Evolutionary conservation across 2,329 filamentous ascomycete genomes (phyloP).

Genomic region (Aspergillus sp.): DNA sequence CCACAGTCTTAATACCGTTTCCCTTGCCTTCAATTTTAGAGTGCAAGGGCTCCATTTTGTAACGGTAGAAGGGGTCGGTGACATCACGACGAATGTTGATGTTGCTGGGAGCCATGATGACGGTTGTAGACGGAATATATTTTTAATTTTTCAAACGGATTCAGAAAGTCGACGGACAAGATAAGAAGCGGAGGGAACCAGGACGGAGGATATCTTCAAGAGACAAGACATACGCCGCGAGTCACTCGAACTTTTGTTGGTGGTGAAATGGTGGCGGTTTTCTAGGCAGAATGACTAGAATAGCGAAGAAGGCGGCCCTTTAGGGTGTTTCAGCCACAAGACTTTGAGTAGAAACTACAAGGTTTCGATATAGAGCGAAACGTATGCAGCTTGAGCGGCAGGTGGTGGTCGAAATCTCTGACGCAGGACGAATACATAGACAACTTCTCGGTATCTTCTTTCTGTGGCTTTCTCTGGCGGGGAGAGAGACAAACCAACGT

Average conservation of each 20-base stretch:
- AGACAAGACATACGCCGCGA: constrained; percentile 61
- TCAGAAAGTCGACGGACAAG: constrained; percentile 27
- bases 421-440: constrained; percentile 99
- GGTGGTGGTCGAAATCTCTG: constrained; percentile 91
- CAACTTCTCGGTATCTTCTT: constrained; percentile 50
- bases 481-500: constrained; percentile 33
- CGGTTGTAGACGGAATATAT: constrained; percentile 36
- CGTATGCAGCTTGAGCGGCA: constrained; percentile 92
- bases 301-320: constrained; percentile 29
- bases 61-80: constrained; percentile 98
- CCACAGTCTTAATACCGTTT: constrained; percentile 98
- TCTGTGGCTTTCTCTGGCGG: constrained; percentile 38
- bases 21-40: constrained; percentile 99
- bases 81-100: constrained; percentile 98
- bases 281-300: constrained; percentile 21
- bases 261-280: constrained; percentile 37
- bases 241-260: constrained; percentile 21
- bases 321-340: constrained; percentile 74
- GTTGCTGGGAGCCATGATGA: constrained; percentile 75
- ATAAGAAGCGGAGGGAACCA: constrained; percentile 36
- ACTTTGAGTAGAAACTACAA: constrained; percentile 84
- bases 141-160: constrained; percentile 28
- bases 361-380: constrained; percentile 95
- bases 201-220: constrained; percentile 46
- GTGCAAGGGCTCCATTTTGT: constrained; percentile 99